A percentile compares a stretch with the other conserved stretches of the same genome.
Conservation (phyloP, 2,329 filamentous ascomycete genomes). For the Hypoxylon sp. region DNA sequence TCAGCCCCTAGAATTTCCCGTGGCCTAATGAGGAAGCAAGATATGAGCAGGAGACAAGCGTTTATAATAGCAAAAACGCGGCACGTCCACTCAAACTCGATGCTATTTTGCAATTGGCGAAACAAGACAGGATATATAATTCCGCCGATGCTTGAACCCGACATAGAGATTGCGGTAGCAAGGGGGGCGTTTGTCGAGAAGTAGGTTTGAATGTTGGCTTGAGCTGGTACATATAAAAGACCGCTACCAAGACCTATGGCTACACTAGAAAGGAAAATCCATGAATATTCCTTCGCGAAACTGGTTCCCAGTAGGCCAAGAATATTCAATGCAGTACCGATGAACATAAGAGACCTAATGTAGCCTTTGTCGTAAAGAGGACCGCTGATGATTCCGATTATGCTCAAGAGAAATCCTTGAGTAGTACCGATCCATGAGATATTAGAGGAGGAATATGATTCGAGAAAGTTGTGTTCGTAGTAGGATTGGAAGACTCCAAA, state of each 20-base stretch:
- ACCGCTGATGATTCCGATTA: slow-evolving; percentile 52
- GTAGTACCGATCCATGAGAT: slow-evolving; percentile 54
- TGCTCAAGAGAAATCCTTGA: slow-evolving; percentile 52
- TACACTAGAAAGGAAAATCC: slow-evolving; percentile 34
- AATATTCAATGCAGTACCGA: slow-evolving; percentile 43
- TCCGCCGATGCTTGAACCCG: slow-evolving; percentile 44
- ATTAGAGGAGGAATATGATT: slow-evolving; percentile 39
- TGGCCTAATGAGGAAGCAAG: slow-evolving; percentile 41
- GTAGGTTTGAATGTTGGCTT: slow-evolving; percentile 33
- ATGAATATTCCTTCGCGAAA: slow-evolving; percentile 56
- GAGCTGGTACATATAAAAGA: slow-evolving; percentile 37
- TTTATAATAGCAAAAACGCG: slow-evolving; percentile 59
- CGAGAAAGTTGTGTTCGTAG: slow-evolving; percentile 42
- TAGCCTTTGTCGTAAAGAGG: slow-evolving; percentile 54
- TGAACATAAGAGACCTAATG: slow-evolving; percentile 45
- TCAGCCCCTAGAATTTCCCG: neutral
- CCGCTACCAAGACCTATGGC: slow-evolving; percentile 39
- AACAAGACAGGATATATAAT: slow-evolving; percentile 56
- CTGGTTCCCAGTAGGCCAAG: slow-evolving; percentile 56
- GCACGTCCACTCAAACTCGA: slow-evolving; percentile 67
- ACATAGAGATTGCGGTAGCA: slow-evolving; percentile 36
- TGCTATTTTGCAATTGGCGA: slow-evolving; percentile 56
- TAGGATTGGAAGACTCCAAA: slow-evolving; percentile 53
- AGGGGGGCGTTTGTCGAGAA: slow-evolving; percentile 31
- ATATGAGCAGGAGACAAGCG: slow-evolving; percentile 42